Base-by-base conservation (phyloP, 768 basidiomycete genomes). In the Lepiota venenata region DNA sequence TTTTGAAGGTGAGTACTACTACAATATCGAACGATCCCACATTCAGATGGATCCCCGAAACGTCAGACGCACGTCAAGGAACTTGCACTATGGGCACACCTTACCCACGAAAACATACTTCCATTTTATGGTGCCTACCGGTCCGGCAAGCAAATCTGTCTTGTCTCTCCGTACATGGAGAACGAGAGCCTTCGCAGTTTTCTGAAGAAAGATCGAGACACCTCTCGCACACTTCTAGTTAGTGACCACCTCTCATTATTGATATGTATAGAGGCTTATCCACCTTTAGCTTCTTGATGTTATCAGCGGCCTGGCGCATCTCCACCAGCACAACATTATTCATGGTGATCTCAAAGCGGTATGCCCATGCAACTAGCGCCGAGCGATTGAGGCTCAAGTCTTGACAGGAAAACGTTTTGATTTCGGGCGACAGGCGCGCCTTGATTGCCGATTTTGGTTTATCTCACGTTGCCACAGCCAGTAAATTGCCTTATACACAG, bases 31-130 rank as follows among this genome's bases (percentile, higher is more conserved):
- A 25, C 8, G 10, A 14, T 29, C 25, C 12, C 37, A 10, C 22
- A 4, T 3, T 25, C 10, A 3, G 9, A 27, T 7, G 4, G 12
- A n/a, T 41, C 11, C 14, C 12, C 10, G 27, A 7, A 8, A 14
- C 2, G 9, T 29, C 25, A 51, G 50, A 32, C 39, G 18, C 21
- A 32, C 18, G 27, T 20, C 2, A 42, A 42, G 3, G 73, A 74
- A 39, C 67, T 69, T 8, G 58, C 67, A 20, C 43, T 67, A 32
- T 75, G 73, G 72, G 59, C 60, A 5, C 63, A 69, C 52, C 39
- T 72, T 7, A 55, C 47, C 0, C 74, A 75, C 49, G 59, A 61
- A 0, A 72, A 73, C 41, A 66, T 74, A n/a, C 56, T 74, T 16
- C 71, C 70, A 2, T 56, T 74, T 21, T 66, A 69, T 59, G 71